Base-by-base conservation (phyloP, 768 basidiomycete genomes). In the Amanita inopinata region DNA sequence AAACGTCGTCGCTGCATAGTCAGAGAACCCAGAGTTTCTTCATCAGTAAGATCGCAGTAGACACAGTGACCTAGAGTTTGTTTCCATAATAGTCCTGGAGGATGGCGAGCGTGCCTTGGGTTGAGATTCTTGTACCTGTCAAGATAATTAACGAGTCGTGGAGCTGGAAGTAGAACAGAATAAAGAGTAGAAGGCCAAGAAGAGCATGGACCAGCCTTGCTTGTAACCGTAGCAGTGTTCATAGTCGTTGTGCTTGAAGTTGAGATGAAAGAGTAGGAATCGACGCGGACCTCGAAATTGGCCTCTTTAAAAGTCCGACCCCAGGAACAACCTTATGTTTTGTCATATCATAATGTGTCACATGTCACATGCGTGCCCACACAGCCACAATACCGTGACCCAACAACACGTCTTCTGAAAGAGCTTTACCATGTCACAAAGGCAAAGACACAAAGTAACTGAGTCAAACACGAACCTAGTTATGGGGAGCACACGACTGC, bases 1-100 rank as follows among this genome's bases (percentile, higher is more conserved):
- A 59, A 58, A 4, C 59, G 54, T 22, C 55, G 47, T 32, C 34
- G 41, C 6, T 33, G 20, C 32, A 23, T 18, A 23, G 33, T 30
- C 35, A 27, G 20, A n/a, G 33, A 27, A 9, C 20, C 24, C 9
- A 6, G 10, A 17, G 17, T 34, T 14, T 43, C 37, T 19, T 41
- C 33, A 18, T 46, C 24, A 30, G 37, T 19, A 1, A 60, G 45
- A 47, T 60, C 56, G 9, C 48, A 42, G 46, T 54, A 53, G 1
- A 60, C 49, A 11, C 53, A 55, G 20, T 22, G 37, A 12, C 47
- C 49, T 15, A 60, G 45, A 15, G 52, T 38, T 35, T 53, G 52
- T 31, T 51, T 47, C 56, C 56, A 57, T 10, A 56, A 54, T 11
- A 50, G 39, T 8, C 58, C 55, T 4, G 53, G 44, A 9, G 45